Evolutionary conservation across 768 basidiomycete species (phyloP).

Genomic region (Panus rudis): DNA sequence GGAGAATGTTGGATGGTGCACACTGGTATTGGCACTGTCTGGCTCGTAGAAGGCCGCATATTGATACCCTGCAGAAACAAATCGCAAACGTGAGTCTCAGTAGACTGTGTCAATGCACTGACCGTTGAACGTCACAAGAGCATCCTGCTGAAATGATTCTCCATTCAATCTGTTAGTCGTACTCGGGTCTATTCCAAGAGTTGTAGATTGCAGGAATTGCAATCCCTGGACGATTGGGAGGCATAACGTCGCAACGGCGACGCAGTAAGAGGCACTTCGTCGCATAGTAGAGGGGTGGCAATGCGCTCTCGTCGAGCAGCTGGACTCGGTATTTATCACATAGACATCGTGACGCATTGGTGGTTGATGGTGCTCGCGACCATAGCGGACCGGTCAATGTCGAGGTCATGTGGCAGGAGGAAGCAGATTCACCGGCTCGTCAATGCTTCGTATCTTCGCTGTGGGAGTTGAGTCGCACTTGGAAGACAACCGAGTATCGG

Average conservation of each 20-base stretch:
- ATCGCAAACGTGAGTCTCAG: not conserved
- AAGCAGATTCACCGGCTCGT: too few relatives aligned
- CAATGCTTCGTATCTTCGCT: too few relatives aligned
- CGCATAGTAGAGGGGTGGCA: too few relatives aligned
- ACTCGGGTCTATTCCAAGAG: conserved; percentile 26
- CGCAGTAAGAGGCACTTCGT: not conserved
- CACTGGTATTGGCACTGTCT: conserved; percentile 20
- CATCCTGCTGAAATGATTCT: conserved; percentile 32
- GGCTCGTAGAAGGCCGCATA: conserved; percentile 28
- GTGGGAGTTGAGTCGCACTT: not conserved
- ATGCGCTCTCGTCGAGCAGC: not conserved
- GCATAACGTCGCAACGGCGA: not conserved
- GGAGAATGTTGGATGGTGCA: conserved; percentile 22
- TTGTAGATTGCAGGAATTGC: conserved; percentile 13
- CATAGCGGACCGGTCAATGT: not conserved
- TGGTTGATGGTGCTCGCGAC: not conserved
- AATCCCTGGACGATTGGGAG: conserved; percentile 2
- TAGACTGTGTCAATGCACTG: conserved; percentile 1
- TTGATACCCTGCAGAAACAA: conserved; percentile 21
- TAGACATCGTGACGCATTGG: too few relatives aligned
- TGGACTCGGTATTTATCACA: not conserved
- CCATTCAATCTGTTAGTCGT: conserved; percentile 30
- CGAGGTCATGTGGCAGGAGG: not conserved
- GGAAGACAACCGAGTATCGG: not conserved
- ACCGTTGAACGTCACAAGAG: conserved; percentile 28